Evolutionary conservation across 2,329 filamentous ascomycete species (phyloP), one percentile per base, ranked within the genome.

Genomic region (Pyricularia pennisetigena): DNA sequence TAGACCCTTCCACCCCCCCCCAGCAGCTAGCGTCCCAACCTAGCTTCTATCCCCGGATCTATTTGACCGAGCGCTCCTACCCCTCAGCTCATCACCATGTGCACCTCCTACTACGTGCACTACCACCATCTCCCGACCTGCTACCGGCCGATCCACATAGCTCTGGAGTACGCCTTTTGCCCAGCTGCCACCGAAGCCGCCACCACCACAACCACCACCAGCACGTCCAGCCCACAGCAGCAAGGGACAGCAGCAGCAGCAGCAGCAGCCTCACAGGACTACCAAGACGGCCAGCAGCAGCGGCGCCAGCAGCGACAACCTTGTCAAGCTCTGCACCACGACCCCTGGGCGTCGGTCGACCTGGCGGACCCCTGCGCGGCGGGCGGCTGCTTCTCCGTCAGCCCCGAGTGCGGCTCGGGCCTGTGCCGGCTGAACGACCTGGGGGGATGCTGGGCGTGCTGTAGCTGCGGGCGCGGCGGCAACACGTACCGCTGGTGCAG

Each of bases 51-150:
- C 57, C 8, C 10, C n/a, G 57, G 12, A 24, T 61, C 57, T 61
- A 24, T 26, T 61, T 28, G 59, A 62, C 4, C 59, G 4, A 28
- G 59, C 59, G 12, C 23, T 14, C 26, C 4, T 7, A 2, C 5
- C 12, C 32, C 32, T 12, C 32, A 35, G 32, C 32, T 16, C 59
- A 9, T 28, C 57, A 72, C 26, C n/a, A 86, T 86, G 84, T 85
- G 83, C 71, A 79, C 77, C 69, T 81, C 80, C 74, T 81, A 82
- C 70, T 82, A 82, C 72, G 76, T 83, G 61, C 83, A 85, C 72
- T 80, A 83, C 73, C 83, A 86, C 72, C 83, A 74, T 68, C 66
- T 70, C 23, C 54, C 70, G 14, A 68, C 70, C 6, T 73, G 72
- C 61, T 8, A 49, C 9, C 68, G 69, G 20, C 57, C 49, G 16